Evolutionary conservation across 352 stramenopile species (phyloP).

Genomic region (Pythium biforme): DNA sequence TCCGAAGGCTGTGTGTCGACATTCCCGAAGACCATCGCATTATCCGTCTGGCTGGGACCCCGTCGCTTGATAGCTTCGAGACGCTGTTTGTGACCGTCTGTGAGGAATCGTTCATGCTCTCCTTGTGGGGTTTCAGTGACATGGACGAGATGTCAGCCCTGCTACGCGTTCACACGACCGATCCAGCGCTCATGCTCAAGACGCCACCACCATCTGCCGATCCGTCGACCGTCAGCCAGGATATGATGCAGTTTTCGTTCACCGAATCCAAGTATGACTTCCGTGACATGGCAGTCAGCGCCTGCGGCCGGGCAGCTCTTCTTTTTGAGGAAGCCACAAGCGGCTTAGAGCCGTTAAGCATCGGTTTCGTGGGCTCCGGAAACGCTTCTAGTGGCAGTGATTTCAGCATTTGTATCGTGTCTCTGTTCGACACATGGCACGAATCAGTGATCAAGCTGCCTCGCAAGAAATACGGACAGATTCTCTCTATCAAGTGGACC

Average conservation of each 20-base stretch:
- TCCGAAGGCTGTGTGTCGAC: conserved; percentile 41
- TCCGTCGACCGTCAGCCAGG: conserved; percentile 9
- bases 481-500: conserved; percentile 70
- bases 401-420: conserved; percentile 51
- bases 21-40: conserved; percentile 31
- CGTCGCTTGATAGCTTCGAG: conserved; percentile 48
- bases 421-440: conserved; percentile 43
- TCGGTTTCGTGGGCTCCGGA: not conserved
- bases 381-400: conserved; percentile 13
- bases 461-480: conserved; percentile 55
- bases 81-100: conserved; percentile 51
- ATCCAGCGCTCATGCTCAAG: conserved; percentile 31
- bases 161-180: conserved; percentile 37
- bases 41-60: conserved; percentile 37
- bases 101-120: conserved; percentile 29
- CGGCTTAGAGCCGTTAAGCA: not conserved
- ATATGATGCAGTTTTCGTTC: conserved; percentile 43
- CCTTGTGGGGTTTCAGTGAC: conserved; percentile 61
- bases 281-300: conserved; percentile 51
- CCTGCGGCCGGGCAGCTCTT: conserved; percentile 53
- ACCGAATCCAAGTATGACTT: conserved; percentile 40
- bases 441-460: conserved; percentile 56
- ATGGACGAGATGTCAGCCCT: conserved; percentile 48
- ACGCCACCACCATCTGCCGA: conserved; percentile 37
- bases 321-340: conserved; percentile 38